Evolutionary conservation across 1,139 yeast genomes (phyloP).

Genomic region (Petasospora rhodanensis): DNA sequence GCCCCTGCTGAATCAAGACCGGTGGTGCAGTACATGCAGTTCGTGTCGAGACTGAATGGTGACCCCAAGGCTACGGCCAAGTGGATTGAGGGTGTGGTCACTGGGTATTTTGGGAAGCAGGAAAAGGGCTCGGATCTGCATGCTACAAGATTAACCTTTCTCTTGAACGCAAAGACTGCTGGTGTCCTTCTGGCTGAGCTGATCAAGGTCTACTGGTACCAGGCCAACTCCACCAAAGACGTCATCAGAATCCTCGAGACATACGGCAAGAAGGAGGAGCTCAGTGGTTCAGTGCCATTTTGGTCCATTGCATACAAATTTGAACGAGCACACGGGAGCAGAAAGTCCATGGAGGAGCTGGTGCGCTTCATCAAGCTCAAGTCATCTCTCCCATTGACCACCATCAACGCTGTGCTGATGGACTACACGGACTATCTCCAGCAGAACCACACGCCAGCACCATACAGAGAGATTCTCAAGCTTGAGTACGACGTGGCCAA

Average conservation of each 20-base stretch:
- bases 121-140: conserved; percentile 17
- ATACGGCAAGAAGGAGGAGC: conserved; percentile 34
- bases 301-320: conserved; percentile 56
- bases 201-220: conserved; percentile 35
- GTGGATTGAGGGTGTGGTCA: conserved; percentile 24
- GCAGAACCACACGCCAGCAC: conserved; percentile 16
- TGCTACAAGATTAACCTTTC: conserved; percentile 23
- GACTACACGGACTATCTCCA: conserved; percentile 33
- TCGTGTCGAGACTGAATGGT: conserved; percentile 20
- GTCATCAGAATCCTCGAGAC: conserved; percentile 29
- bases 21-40: conserved; percentile 19
- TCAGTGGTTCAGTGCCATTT: conserved; percentile 41
- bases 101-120: conserved; percentile 20
- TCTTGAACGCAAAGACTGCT: conserved; percentile 31
- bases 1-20: conserved; percentile 18
- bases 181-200: conserved; percentile 35
- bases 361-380: conserved; percentile 39
- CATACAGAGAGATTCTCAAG: conserved; percentile 24
- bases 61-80: conserved; percentile 21
- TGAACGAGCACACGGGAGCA: conserved; percentile 41
- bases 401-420: conserved; percentile 39
- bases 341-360: conserved; percentile 28
- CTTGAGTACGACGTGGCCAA: conserved; percentile 26
- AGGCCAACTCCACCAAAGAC: too few relatives aligned
- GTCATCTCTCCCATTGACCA: conserved; percentile 43